Evolutionary conservation across 768 basidiomycete genomes (phyloP), one percentile per base, ranked within the genome.

Genomic region (Termitomyces heimii): DNA sequence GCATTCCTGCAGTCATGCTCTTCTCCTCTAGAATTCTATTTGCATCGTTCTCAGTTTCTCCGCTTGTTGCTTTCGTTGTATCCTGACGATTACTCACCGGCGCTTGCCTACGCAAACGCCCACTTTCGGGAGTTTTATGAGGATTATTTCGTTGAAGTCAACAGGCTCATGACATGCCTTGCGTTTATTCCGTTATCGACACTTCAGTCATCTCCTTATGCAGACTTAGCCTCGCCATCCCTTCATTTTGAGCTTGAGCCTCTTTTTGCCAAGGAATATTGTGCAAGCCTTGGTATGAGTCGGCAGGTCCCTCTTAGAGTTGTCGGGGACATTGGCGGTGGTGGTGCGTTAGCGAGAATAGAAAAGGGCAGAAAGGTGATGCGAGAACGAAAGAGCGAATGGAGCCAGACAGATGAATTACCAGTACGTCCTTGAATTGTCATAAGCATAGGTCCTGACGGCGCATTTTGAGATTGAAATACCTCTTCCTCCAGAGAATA

Each of bases 361-460:
- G 93, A 96, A 74, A 98, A 98, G 70, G 95, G 93, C 6, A 81
- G 92, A 59, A 89, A 87, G 60, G 91, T 98, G 28, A 91, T 98
- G 88, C 84, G 92, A 61, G 93, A 96, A 67, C 80, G 88, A 63
- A 89, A 92, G 77, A 93, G 90, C 63, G 92, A 94, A 73, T 97
- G 96, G 89, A 88, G 84, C 68, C 89, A 89, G 62, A 82, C 83
- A 22, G 86, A 91, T 55, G 96, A 98, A 67, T 72, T 98, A 48
- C 95, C 96, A 7, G 95, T 98, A 65, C 47, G 74, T 67, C 26
- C 40, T 50, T 9, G 4, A 18, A 16, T 7, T 13, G 10, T 54
- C 26, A 37, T 28, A n/a, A 8, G 20, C 46, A 44, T 58, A 8
- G 10, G 13, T 22, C 51, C 35, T 57, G 46, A 50, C 43, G 34